Evolutionary conservation across 768 basidiomycete genomes (phyloP).

Genomic region (Leccinum aurantiacum): DNA sequence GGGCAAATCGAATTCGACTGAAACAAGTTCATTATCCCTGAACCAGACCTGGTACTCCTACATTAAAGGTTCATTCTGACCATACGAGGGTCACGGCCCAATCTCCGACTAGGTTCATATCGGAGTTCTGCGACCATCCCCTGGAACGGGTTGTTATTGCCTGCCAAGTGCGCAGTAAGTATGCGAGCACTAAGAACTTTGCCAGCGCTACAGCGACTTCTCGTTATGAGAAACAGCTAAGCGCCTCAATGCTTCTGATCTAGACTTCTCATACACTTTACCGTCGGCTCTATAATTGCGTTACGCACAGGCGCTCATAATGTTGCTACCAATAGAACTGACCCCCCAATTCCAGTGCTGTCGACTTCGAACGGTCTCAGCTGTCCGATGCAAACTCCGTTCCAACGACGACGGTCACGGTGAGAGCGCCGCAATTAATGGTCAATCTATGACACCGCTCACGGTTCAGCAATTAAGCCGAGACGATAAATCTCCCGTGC

Average conservation of each 20-base stretch:
- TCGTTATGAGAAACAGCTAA: background rate
- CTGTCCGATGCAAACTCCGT: conserved; percentile 3
- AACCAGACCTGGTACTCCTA: background rate
- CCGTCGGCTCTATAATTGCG: background rate
- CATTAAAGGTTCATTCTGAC: background rate
- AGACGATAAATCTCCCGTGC: background rate
- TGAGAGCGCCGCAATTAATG: background rate
- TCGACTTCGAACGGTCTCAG: background rate
- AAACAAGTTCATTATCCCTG: background rate
- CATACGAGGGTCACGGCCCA: conserved; percentile 1
- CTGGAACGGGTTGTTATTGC: background rate
- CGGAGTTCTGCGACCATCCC: background rate
- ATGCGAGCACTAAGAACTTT: background rate
- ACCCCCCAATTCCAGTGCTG: background rate
- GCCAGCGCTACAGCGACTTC: background rate
- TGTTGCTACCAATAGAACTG: background rate
- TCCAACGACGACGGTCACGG: conserved; percentile 2
- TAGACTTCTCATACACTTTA: background rate
- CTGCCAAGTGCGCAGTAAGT: background rate
- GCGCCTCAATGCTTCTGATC: background rate
- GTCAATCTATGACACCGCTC: background rate
- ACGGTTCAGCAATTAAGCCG: background rate
- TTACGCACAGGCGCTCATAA: background rate
- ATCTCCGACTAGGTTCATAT: conserved; percentile 1
- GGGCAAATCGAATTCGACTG: background rate